These are phyloP conservation scores for Lolium rigidum DNA, from an alignment of 176 grass and related monocot genomes.

Conservation along the genomic window DNA sequence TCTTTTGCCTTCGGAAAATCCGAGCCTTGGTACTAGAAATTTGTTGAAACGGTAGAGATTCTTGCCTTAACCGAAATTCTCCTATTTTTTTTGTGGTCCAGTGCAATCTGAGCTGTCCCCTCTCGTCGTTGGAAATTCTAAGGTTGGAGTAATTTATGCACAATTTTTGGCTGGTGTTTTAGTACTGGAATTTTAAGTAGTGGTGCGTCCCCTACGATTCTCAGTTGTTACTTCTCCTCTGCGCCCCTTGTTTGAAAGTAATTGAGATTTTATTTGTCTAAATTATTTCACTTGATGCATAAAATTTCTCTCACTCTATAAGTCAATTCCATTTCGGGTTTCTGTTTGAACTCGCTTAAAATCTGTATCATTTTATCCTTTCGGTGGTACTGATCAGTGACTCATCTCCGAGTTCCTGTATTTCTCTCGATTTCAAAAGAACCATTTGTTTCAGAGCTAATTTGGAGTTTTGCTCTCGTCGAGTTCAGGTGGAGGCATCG, in stretches of 20 bases:
- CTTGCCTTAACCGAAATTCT: background rate
- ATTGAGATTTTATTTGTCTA: background rate
- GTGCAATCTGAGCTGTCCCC: too few species aligned
- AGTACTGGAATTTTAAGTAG: background rate
- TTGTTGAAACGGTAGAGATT: background rate
- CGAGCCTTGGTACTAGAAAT: background rate
- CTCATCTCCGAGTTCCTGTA: background rate
- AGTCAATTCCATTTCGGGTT: background rate
- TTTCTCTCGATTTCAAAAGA: background rate
- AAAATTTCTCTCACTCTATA: background rate
- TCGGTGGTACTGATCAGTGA: background rate
- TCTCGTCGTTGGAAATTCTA: background rate
- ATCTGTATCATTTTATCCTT: background rate
- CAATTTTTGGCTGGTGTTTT: background rate
- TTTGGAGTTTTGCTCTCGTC: conserved; percentile 12
- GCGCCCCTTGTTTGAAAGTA: background rate
- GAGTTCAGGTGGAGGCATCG: conserved; percentile 85
- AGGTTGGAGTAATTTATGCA: background rate
- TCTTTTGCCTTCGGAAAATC: background rate
- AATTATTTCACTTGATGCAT: background rate
- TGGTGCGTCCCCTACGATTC: background rate
- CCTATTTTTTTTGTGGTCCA: background rate
- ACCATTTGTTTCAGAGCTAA: conserved; percentile 6
- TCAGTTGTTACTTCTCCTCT: background rate
- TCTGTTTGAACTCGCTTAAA: background rate